Conservation (phyloP, 352 stramenopile genomes). For the Phytophthora syringae region DNA sequence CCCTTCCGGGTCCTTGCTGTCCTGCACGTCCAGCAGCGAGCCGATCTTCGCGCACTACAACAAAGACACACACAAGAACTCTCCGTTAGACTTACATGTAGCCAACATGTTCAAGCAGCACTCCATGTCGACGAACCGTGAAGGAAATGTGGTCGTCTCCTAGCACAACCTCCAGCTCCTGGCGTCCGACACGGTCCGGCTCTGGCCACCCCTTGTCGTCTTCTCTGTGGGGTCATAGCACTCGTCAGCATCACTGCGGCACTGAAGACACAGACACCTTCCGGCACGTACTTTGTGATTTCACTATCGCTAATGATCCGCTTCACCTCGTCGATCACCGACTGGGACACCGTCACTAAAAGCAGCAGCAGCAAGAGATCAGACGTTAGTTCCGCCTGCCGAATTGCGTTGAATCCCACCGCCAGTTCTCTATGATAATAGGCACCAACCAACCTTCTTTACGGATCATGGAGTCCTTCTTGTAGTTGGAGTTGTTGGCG, state of each 20-base stretch:
- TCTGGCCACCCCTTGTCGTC: constrained; percentile 97
- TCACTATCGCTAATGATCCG: constrained; percentile 93
- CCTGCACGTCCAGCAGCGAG: constrained; percentile 94
- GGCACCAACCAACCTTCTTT: constrained; percentile 87
- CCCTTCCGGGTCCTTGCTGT: constrained; percentile 96
- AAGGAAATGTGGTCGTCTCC: constrained; percentile 98
- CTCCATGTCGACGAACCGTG: constrained; percentile 61
- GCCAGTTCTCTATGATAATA: neutral
- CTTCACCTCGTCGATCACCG: constrained; percentile 95
- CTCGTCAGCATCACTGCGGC: neutral
- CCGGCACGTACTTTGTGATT: constrained; percentile 84
- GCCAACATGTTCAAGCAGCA: neutral
- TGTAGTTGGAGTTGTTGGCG: constrained; percentile 99
- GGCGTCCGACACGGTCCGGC: constrained; percentile 90
- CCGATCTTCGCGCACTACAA: constrained; percentile 95
- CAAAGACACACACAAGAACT: neutral
- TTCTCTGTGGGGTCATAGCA: constrained; percentile 56
- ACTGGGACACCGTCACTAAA: constrained; percentile 89
- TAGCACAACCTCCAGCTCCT: constrained; percentile 97
- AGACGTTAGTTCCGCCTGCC: neutral
- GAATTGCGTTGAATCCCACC: neutral
- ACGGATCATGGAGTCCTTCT: constrained; percentile 97
- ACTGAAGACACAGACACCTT: neutral
- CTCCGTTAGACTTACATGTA: neutral
- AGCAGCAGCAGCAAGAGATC: neutral